Percentiles rank a stretch among this genome's conserved stretches.
Conservation (phyloP, 495 filamentous ascomycete genomes). For the Echria macrotheca region DNA sequence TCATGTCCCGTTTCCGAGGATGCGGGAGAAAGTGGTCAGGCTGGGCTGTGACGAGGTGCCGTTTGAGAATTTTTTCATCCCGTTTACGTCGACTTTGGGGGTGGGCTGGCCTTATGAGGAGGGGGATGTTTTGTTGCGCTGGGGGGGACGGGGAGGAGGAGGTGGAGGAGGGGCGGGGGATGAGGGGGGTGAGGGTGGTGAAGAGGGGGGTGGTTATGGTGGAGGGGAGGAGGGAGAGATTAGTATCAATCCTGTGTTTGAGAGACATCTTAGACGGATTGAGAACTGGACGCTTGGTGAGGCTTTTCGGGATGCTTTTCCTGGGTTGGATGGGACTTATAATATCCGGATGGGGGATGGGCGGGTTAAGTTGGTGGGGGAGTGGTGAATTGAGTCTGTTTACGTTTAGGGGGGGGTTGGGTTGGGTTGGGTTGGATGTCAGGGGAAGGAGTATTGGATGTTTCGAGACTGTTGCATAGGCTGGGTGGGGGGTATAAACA, state of each 20-base stretch:
- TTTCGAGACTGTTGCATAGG: too few relatives aligned
- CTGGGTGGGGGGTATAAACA: too few relatives aligned
- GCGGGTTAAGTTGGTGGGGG: neutral
- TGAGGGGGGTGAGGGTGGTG: slow-evolving; percentile 27
- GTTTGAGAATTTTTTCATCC: slow-evolving; percentile 76
- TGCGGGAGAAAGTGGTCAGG: slow-evolving; percentile 59
- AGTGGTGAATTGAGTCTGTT: neutral
- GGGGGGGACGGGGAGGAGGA: too few relatives aligned
- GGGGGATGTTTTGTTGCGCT: slow-evolving; percentile 53
- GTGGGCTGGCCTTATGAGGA: slow-evolving; percentile 77
- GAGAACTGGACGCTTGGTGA: slow-evolving; percentile 75
- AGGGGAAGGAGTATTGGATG: too few relatives aligned
- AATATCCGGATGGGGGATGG: slow-evolving; percentile 22
- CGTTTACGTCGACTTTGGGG: slow-evolving; percentile 64
- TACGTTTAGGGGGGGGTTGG: too few relatives aligned
- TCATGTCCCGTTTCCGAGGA: slow-evolving; percentile 66
- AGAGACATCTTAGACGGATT: slow-evolving; percentile 61
- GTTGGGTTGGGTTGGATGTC: too few relatives aligned
- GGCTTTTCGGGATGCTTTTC: slow-evolving; percentile 59
- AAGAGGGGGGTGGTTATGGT: slow-evolving; percentile 40
- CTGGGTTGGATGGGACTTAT: slow-evolving; percentile 52
- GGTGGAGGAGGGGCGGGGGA: slow-evolving; percentile 36
- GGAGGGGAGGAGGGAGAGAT: slow-evolving; percentile 42
- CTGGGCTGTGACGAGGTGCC: slow-evolving; percentile 41
- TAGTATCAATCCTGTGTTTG: slow-evolving; percentile 74